Evolutionary conservation across 2,329 filamentous ascomycete species (phyloP), one percentile per base, ranked within the genome.

Genomic region (Ceratocystiopsis sp.): DNA sequence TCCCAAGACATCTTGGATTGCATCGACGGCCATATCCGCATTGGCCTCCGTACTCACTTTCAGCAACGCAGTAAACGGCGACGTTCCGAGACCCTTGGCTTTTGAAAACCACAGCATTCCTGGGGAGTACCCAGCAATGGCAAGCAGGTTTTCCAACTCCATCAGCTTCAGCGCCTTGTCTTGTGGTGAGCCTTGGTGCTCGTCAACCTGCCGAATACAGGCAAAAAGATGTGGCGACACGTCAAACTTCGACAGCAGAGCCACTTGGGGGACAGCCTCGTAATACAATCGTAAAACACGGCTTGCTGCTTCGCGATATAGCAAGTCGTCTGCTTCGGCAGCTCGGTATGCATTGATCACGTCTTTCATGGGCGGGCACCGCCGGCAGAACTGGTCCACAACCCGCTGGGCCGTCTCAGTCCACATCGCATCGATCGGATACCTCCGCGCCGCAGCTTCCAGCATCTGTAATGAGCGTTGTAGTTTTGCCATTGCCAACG

Each of bases 21-120:
- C 68, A 14, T 63, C 53, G 35, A 71, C 61, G 3, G 69, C 62
- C n/a, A 71, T 54, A 13, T 59, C 65, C 6, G 61, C 57, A 17
- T 66, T 62, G 4, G 67, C 67, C 21, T 68, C 65, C 4, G 67
- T 63, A 34, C 69, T 64, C 7, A 81, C 63, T 46, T 69, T 75
- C 7, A 89, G 58, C 18, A 89, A 67, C 0, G 77, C 76, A n/a
- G 75, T 73, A 48, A 86, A 84, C 0, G 82, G 80, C 4, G 81
- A 84, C 35, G 73, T 63, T 1, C 60, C 56, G n/a, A 81, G 64
- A 1, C 68, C 68, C 49, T 80, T 73, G 46, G 65, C 72, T 54
- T 83, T 87, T 48, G 81, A 71, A 64, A 91, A 95, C 89, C 89
- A 96, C 48, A 81, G 77, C 78, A 94, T 91, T 7, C 79, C 78